Percentiles rank a stretch among this genome's conserved stretches.
Evolutionary conservation across 257 asterid species (phyloP).

Genomic region (Primulina eburnea): DNA sequence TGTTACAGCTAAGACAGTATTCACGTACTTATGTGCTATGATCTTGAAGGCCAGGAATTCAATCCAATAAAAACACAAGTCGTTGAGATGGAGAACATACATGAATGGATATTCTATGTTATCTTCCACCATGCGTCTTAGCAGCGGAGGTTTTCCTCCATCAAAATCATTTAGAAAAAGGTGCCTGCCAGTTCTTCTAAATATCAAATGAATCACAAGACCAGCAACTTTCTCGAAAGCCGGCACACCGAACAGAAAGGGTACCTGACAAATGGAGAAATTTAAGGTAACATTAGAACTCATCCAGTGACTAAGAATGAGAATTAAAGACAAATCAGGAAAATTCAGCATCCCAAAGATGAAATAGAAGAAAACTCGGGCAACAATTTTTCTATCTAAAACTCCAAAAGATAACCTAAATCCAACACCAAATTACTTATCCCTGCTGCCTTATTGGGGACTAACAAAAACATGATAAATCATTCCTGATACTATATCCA

Average conservation of each 20-base stretch:
- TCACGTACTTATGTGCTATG: background rate
- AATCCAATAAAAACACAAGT: slow-evolving; percentile 16
- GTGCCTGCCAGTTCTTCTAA: slow-evolving; percentile 92
- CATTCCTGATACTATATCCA: background rate
- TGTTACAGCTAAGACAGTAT: slow-evolving; percentile 8
- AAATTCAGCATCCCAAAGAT: slow-evolving; percentile 3
- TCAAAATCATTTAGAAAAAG: slow-evolving; percentile 83
- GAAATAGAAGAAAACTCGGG: background rate
- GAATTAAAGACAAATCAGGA: slow-evolving; percentile 1
- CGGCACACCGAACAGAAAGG: slow-evolving; percentile 92
- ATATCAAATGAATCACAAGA: slow-evolving; percentile 78
- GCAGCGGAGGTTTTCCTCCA: slow-evolving; percentile 85
- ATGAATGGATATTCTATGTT: slow-evolving; percentile 50
- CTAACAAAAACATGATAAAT: background rate
- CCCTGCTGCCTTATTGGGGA: background rate
- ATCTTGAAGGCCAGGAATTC: slow-evolving; percentile 17
- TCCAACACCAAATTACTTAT: too few relatives aligned
- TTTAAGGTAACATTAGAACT: background rate
- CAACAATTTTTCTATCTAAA: background rate
- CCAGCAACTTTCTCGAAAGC: slow-evolving; percentile 79
- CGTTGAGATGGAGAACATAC: slow-evolving; percentile 39
- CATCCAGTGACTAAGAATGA: background rate
- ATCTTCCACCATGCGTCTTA: slow-evolving; percentile 84
- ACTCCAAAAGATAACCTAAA: too few relatives aligned
- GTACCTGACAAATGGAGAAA: slow-evolving; percentile 54